Evolutionary conservation across 768 basidiomycete species (phyloP).

Genomic region (Suillus clintonianus): DNA sequence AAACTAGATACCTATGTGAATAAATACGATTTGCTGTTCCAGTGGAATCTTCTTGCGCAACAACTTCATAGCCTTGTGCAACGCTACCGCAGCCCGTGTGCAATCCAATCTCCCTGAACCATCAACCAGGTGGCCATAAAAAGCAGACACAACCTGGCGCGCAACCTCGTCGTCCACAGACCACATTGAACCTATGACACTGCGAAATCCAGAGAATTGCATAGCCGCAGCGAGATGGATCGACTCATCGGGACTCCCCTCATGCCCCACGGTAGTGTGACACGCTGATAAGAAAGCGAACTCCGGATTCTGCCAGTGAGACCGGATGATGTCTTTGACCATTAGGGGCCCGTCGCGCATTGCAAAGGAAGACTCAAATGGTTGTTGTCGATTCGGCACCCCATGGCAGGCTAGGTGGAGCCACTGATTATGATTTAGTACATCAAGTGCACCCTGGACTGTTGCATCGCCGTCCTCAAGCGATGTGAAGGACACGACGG

Average conservation of each 20-base stretch:
- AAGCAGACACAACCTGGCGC: background rate
- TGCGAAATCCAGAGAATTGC: conserved; percentile 19
- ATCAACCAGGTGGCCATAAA: conserved; percentile 1
- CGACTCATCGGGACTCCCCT: conserved; percentile 15
- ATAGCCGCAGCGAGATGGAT: conserved; percentile 25
- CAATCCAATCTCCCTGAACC: conserved; percentile 2
- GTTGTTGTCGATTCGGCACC: conserved; percentile 13
- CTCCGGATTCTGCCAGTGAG: background rate
- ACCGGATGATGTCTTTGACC: conserved; percentile 16
- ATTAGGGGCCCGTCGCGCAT: conserved; percentile 5
- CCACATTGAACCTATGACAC: no score
- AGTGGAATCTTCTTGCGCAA: background rate
- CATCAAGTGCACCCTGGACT: conserved; percentile 8
- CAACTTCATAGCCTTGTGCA: no score
- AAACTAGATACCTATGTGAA: conserved; percentile 5
- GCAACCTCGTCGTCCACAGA: conserved; percentile 6
- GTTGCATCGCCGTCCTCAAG: conserved; percentile 16
- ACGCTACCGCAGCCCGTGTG: conserved; percentile 1
- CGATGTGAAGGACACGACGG: conserved; percentile 8
- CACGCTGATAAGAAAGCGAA: conserved; percentile 22
- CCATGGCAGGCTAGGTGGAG: conserved; percentile 37
- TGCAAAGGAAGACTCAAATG: conserved; percentile 12
- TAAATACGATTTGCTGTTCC: conserved; percentile 5
- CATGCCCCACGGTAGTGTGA: conserved; percentile 20
- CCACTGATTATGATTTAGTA: conserved; percentile 22